Conservation (phyloP, 768 basidiomycete species). For the Pholiota conissans region DNA sequence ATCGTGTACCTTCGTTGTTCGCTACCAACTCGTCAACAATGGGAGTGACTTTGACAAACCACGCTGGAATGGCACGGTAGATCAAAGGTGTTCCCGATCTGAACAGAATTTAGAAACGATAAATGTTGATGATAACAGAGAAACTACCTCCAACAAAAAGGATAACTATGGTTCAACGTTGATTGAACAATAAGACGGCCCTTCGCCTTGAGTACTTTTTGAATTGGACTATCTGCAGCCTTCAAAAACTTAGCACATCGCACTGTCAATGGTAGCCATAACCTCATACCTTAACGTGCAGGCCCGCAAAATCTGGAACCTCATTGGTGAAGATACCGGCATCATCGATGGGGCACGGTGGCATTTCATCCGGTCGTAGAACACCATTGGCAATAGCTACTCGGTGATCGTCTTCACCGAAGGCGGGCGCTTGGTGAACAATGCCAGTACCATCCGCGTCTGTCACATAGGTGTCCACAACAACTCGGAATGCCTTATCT, state of each 20-base stretch:
- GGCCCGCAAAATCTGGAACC: conserved; percentile 86
- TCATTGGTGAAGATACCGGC: conserved; percentile 83
- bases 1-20: conserved; percentile 89
- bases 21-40: conserved; percentile 84
- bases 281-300: conserved; percentile 76
- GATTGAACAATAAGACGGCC: conserved; percentile 87
- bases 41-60: conserved; percentile 91
- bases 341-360: conserved; percentile 96
- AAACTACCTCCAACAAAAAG: conserved; percentile 91
- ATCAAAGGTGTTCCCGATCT: conserved; percentile 95
- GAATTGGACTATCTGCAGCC: conserved; percentile 94
- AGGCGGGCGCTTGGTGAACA: conserved; percentile 97
- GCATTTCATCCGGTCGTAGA: conserved; percentile 85
- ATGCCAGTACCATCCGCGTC: conserved; percentile 94
- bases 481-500: conserved; percentile 86
- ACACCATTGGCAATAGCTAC: conserved; percentile 85
- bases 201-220: conserved; percentile 84
- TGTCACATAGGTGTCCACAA: conserved; percentile 92
- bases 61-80: conserved; percentile 93
- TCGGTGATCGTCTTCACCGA: conserved; percentile 98
- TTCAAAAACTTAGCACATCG: conserved; percentile 27
- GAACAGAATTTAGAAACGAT: background rate
- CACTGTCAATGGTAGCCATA: background rate
- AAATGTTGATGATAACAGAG: conserved; percentile 4
- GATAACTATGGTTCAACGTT: conserved; percentile 88